A percentile compares a stretch with the other conserved stretches of the same genome.
These are phyloP conservation scores for Solanum sejunctum DNA, from an alignment of 257 asterid genomes.

Conservation along the genomic window DNA sequence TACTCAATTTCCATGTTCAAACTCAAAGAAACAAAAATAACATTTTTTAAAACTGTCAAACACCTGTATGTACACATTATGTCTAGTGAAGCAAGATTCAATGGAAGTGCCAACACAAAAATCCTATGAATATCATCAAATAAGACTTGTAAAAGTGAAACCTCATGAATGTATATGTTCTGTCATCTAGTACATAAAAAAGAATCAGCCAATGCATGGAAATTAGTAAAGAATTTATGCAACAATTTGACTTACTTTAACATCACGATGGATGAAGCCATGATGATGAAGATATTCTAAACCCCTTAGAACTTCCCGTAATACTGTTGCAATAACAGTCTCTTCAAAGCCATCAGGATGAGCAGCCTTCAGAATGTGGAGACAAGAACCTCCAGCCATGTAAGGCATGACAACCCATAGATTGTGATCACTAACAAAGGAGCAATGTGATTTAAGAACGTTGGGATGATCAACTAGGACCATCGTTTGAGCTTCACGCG, in stretches of 20 bases:
- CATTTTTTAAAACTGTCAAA: not conserved
- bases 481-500: slow-evolving; percentile 96
- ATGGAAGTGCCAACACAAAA: not conserved
- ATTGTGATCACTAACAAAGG: slow-evolving; percentile 82
- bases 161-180: not conserved
- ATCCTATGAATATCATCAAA: not conserved
- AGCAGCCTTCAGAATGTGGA: slow-evolving; percentile 78
- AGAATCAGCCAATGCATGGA: not conserved
- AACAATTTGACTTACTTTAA: slow-evolving; percentile 50
- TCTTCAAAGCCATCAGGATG: slow-evolving; percentile 96
- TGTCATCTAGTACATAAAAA: not conserved
- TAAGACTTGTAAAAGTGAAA: not conserved
- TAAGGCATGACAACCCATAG: slow-evolving; percentile 98
- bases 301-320: slow-evolving; percentile 85
- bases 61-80: not conserved
- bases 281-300: slow-evolving; percentile 95
- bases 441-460: slow-evolving; percentile 90
- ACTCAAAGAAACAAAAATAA: not conserved
- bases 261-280: slow-evolving; percentile 97
- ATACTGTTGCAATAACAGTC: slow-evolving; percentile 78
- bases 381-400: slow-evolving; percentile 97
- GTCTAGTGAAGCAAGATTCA: not conserved
- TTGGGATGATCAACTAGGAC: slow-evolving; percentile 88
- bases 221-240: not conserved
- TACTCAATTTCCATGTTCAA: not conserved